phyloP scores from a whole-genome alignment of 345 rosid species.

The Garcia nutans region DNA sequence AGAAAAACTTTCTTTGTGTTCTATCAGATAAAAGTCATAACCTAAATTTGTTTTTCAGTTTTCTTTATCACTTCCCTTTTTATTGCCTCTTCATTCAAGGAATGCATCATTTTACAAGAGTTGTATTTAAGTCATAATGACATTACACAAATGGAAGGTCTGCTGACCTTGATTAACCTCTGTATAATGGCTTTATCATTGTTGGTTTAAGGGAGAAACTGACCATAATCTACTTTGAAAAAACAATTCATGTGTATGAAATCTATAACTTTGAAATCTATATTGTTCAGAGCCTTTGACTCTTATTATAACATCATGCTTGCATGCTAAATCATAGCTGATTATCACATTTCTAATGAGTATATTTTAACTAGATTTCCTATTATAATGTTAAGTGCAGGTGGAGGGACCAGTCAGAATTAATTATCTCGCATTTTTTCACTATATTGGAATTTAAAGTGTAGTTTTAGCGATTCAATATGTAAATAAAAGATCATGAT shows the following conservation, averaged over 20 bases:
- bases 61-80: background rate
- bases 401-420: background rate
- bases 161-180: constrained; percentile 69
- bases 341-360: background rate
- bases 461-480: background rate
- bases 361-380: no score
- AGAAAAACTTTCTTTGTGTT: background rate
- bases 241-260: constrained; percentile 91
- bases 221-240: constrained; percentile 85
- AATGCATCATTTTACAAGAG: constrained; percentile 83
- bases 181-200: constrained; percentile 73
- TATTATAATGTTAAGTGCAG: no score
- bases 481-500: background rate
- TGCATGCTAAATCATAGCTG: constrained; percentile 10
- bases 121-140: constrained; percentile 96
- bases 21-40: background rate
- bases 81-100: constrained; percentile 37
- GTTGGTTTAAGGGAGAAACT: constrained; percentile 73
- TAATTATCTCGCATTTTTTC: background rate
- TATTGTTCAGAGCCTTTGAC: constrained; percentile 5
- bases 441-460: background rate
- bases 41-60: background rate
- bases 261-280: constrained; percentile 13
- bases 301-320: background rate
- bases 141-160: constrained; percentile 83